Evolutionary conservation across 306 rosid genomes (phyloP).

Genomic region (Medicago ruthenica): DNA sequence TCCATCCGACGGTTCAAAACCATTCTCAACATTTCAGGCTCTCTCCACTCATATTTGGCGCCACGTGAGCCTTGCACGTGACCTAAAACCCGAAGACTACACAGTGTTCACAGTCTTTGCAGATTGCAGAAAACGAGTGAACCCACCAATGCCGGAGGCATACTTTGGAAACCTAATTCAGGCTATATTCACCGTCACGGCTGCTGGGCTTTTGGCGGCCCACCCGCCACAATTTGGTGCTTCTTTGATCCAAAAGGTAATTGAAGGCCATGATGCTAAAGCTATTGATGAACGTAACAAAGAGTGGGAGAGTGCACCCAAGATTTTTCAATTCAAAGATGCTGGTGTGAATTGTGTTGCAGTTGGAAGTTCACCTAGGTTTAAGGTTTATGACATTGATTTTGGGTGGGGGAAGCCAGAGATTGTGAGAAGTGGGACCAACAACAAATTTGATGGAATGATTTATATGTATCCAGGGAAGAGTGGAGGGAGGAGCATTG

Average conservation of each 20-base stretch:
- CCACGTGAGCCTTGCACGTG: constrained; percentile 77
- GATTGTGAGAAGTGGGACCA: constrained; percentile 86
- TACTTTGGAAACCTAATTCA: constrained; percentile 95
- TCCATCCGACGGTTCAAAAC: constrained; percentile 68
- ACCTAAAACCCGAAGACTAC: constrained; percentile 81
- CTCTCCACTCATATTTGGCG: constrained; percentile 92
- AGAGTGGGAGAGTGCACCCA: constrained; percentile 89
- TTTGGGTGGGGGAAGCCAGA: constrained; percentile 92
- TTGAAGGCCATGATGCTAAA: constrained; percentile 61
- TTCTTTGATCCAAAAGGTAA: constrained; percentile 67
- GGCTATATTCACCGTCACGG: constrained; percentile 79
- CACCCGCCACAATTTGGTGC: constrained; percentile 76
- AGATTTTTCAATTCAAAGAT: constrained; percentile 85
- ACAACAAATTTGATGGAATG: constrained; percentile 93
- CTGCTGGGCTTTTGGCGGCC: constrained; percentile 58
- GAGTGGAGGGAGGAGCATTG: constrained; percentile 92
- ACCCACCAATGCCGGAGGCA: constrained; percentile 85
- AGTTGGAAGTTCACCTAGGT: constrained; percentile 96
- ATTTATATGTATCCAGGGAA: constrained; percentile 86
- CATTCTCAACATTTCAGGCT: constrained; percentile 90
- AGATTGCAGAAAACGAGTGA: constrained; percentile 83
- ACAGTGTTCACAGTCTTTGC: constrained; percentile 94
- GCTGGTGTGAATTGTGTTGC: constrained; percentile 97
- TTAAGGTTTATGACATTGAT: constrained; percentile 88
- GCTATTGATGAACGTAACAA: constrained; percentile 73